A percentile compares a stretch with the other conserved stretches of the same genome.
Evolutionary conservation across 2,329 filamentous ascomycete genomes (phyloP).

Genomic region (Didymella segeticola): DNA sequence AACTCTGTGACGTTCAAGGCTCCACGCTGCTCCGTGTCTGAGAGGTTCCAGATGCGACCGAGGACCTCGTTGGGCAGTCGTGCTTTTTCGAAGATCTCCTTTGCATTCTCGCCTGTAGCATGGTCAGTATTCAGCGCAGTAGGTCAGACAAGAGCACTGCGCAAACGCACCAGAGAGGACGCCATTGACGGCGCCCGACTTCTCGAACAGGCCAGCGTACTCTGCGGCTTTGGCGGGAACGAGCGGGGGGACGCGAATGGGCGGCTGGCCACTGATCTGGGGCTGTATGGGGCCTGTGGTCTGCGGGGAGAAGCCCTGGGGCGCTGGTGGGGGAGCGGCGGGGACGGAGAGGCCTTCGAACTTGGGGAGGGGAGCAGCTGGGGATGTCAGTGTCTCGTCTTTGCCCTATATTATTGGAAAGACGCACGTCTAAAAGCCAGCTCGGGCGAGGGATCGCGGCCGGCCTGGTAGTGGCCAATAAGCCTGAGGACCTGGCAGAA

Average conservation of each 20-base stretch:
- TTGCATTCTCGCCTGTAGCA: constrained; percentile 76
- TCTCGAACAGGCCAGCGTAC: constrained; percentile 89
- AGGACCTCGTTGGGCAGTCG: constrained; percentile 87
- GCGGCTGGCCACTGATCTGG: constrained; percentile 57
- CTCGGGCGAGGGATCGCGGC: constrained; percentile 79
- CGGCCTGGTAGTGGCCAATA: constrained; percentile 93
- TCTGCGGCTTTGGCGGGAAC: constrained; percentile 88
- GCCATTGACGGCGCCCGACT: constrained; percentile 78
- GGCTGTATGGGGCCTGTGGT: constrained; percentile 44
- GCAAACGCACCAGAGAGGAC: constrained; percentile 72
- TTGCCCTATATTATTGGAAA: not conserved
- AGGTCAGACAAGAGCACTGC: no score
- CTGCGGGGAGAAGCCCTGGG: constrained; percentile 54
- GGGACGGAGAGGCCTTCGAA: constrained; percentile 78
- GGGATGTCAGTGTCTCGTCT: constrained; percentile 32
- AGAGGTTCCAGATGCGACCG: constrained; percentile 94
- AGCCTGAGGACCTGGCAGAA: constrained; percentile 92
- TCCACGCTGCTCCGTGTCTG: constrained; percentile 91
- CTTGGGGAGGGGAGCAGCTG: constrained; percentile 82
- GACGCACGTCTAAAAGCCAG: constrained; percentile 76
- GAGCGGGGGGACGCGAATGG: constrained; percentile 86
- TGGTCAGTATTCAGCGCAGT: constrained; percentile 18
- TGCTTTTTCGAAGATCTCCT: constrained; percentile 93
- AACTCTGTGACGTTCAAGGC: constrained; percentile 88
- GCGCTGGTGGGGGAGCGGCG: constrained; percentile 59